Evolutionary conservation across 2,329 filamentous ascomycete species (phyloP).

Genomic region (Fusarium nanum): DNA sequence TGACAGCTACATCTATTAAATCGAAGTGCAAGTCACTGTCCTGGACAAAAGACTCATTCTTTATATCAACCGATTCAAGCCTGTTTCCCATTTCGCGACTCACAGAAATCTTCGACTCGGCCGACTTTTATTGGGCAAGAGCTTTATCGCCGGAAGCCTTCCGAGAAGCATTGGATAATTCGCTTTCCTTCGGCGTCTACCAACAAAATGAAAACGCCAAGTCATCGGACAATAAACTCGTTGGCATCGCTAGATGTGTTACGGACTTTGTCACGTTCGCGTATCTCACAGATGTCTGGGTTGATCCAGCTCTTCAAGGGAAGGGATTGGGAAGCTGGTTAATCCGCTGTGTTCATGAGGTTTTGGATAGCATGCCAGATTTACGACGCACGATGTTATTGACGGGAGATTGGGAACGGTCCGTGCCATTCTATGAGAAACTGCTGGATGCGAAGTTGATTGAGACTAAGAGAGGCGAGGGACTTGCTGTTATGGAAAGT

Average conservation of each 20-base stretch:
- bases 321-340: conserved; percentile 71
- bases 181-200: conserved; percentile 69
- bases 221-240: conserved; percentile 8
- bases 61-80: conserved; percentile 65
- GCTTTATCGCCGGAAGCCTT: conserved; percentile 57
- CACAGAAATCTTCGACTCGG: conserved; percentile 60
- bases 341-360: conserved; percentile 66
- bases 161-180: conserved; percentile 61
- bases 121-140: conserved; percentile 67
- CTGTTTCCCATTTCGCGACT: conserved; percentile 63
- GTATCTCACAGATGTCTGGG: conserved; percentile 72
- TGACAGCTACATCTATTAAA: neutral
- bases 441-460: conserved; percentile 49
- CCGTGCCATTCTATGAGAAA: conserved; percentile 51
- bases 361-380: conserved; percentile 62
- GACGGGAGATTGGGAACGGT: conserved; percentile 51
- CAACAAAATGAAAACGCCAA: neutral
- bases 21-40: conserved; percentile 1
- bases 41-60: conserved; percentile 61
- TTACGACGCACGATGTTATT: conserved; percentile 66
- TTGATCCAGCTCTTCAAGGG: conserved; percentile 65
- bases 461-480: conserved; percentile 35
- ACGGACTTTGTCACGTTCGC: conserved; percentile 74
- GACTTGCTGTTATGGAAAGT: conserved; percentile 45
- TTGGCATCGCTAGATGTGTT: conserved; percentile 60